Base-by-base conservation (phyloP, 768 basidiomycete genomes). In the Pleurotus tuber-regium region DNA sequence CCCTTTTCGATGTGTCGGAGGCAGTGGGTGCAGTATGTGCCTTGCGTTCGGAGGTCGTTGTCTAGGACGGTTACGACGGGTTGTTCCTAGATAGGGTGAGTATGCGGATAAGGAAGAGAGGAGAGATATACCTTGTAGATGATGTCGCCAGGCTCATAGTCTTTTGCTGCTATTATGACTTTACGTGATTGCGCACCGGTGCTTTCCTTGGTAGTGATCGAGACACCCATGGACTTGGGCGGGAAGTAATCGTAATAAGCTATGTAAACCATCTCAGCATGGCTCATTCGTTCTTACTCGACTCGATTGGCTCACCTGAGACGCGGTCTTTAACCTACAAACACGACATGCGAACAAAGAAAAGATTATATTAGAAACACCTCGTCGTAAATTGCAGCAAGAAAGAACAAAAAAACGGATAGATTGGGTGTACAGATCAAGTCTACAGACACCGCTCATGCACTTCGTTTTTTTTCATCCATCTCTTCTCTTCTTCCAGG, bases 181-280 rank as follows among this genome's bases (percentile, higher is more conserved):
- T 79, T 82, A 44, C 77, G 78, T 59, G 73, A 57, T 44, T 66
- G 61, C 61, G 65, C 57, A 51, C 64, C 56, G 61, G 60, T 56
- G 33, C 50, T 42, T 50, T 50, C 14, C 18, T 52, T 50, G 3
- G 59, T 52, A 4, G 50, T 52, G 44, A 64, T 61, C n/a, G 75
- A 70, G 31, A 91, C 87, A 60, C 87, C 86, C 73, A 76, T 82
- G 24, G 70, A 73, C 64, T 82, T 82, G 25, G 82, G 80, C n/a
- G 90, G 90, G 75, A 92, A 93, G 52, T 66, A 65, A 33, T 87
- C 70, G 62, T 86, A 90, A 65, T 92, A 93, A 51, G 84, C 90
- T 91, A 64, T 67, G 38, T 43, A 30, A 46, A 48, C 43, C 49
- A 38, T 58, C 48, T 54, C 31, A 50, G 49, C 30, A 48, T 36